Conservation (phyloP, 2,329 filamentous ascomycete genomes). For the Pseudofabraea citricarpa region DNA sequence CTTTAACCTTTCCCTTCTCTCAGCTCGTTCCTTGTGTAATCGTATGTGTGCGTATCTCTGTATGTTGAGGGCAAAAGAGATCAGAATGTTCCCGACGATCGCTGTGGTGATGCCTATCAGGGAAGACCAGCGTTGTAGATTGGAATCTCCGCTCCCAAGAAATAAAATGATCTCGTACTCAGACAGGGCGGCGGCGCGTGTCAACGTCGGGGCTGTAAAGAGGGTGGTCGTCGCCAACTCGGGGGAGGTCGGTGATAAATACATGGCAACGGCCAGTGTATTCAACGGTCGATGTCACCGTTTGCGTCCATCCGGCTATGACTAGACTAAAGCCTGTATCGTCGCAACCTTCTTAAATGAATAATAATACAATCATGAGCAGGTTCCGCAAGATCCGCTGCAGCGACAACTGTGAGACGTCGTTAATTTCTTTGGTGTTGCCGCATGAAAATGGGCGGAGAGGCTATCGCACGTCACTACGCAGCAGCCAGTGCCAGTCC, state of each 20-base stretch:
- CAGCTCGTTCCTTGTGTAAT: conserved; percentile 65
- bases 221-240: conserved; percentile 10
- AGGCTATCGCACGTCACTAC: no score
- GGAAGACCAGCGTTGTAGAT: conserved; percentile 75
- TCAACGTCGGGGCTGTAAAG: conserved; percentile 5
- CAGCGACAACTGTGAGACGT: no score
- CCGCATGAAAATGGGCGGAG: no score
- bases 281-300: conserved; percentile 13
- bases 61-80: conserved; percentile 92
- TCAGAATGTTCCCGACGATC: conserved; percentile 87
- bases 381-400: no score
- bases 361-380: conserved; percentile 3
- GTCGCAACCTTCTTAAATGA: conserved; percentile 2
- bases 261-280: conserved; percentile 19
- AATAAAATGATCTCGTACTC: conserved; percentile 1
- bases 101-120: conserved; percentile 92
- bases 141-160: conserved; percentile 34
- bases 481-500: no score
- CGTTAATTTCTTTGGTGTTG: no score
- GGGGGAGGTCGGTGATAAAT: conserved; percentile 17
- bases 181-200: conserved; percentile 1
- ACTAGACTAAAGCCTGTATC: not conserved
- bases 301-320: conserved; percentile 12
- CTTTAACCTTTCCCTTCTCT: conserved; percentile 49
- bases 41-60: conserved; percentile 93